Conservation (phyloP, 164 flowering plant genomes). For the Berberis thunbergii region DNA sequence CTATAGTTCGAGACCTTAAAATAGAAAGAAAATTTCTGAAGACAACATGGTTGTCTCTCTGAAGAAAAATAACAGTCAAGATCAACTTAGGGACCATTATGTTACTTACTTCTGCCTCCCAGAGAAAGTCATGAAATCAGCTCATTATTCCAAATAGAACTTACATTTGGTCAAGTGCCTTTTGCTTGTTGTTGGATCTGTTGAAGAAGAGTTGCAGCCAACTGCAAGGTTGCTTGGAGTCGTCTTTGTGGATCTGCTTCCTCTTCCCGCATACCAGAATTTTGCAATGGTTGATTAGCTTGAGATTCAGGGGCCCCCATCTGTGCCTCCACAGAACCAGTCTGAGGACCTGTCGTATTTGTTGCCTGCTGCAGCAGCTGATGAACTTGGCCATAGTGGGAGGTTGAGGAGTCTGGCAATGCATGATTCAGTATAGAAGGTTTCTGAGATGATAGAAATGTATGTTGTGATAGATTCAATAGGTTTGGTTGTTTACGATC, state of each 20-base stretch:
- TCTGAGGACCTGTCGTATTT: slow-evolving; percentile 18
- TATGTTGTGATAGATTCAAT: slow-evolving; percentile 20
- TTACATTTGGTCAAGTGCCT: slow-evolving; percentile 5
- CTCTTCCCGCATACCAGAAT: slow-evolving; percentile 29
- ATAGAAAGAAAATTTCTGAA: too few species aligned
- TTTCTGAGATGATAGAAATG: slow-evolving; percentile 16
- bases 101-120: neutral
- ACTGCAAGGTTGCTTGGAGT: slow-evolving; percentile 84
- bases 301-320: slow-evolving; percentile 8
- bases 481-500: slow-evolving; percentile 22
- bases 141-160: neutral
- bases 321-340: slow-evolving; percentile 24
- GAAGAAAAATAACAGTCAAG: too few species aligned
- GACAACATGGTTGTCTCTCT: too few species aligned
- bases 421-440: slow-evolving; percentile 18
- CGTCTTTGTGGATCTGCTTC: slow-evolving; percentile 85
- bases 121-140: neutral
- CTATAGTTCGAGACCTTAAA: too few species aligned
- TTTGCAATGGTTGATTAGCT: slow-evolving; percentile 28
- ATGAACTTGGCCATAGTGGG: slow-evolving; percentile 35
- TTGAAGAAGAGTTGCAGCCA: slow-evolving; percentile 96
- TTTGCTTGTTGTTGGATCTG: slow-evolving; percentile 82
- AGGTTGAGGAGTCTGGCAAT: slow-evolving; percentile 22
- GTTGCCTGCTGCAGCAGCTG: slow-evolving; percentile 31
- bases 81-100: neutral